Evolutionary conservation across 345 rosid species (phyloP).

Genomic region (Ceriops tagal): DNA sequence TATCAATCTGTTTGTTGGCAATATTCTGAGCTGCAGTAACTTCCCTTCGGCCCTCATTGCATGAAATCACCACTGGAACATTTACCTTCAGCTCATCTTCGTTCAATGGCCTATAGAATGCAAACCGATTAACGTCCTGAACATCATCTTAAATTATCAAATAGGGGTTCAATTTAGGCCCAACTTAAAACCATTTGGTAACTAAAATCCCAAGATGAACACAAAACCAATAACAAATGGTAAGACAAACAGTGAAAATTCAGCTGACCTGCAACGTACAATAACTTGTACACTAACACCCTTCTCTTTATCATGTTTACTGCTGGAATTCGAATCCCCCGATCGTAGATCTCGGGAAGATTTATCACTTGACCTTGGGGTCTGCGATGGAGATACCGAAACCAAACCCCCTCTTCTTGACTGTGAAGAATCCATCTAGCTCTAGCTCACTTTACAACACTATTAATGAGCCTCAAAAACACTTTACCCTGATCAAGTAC

Average conservation of each 20-base stretch:
- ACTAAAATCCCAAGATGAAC: neutral
- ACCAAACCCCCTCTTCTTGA: slow-evolving; percentile 64
- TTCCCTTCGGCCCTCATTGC: slow-evolving; percentile 76
- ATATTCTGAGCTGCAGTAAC: slow-evolving; percentile 75
- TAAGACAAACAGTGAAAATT: neutral
- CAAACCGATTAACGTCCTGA: neutral
- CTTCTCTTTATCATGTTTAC: slow-evolving; percentile 77
- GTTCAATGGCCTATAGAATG: slow-evolving; percentile 61
- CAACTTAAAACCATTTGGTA: too few relatives aligned
- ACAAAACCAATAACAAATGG: neutral
- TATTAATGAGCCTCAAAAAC: neutral
- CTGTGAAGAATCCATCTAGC: slow-evolving; percentile 53
- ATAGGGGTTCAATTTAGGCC: too few relatives aligned
- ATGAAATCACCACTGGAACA: slow-evolving; percentile 77
- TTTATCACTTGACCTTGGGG: slow-evolving; percentile 89
- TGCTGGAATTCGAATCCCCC: slow-evolving; percentile 58
- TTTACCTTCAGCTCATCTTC: slow-evolving; percentile 66
- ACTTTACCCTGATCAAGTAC: neutral
- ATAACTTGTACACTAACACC: slow-evolving; percentile 98
- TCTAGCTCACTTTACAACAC: slow-evolving; percentile 1
- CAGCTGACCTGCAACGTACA: slow-evolving; percentile 82
- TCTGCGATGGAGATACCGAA: slow-evolving; percentile 77
- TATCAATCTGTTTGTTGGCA: slow-evolving; percentile 87
- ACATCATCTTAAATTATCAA: too few relatives aligned
- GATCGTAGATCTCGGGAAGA: slow-evolving; percentile 79